Evolutionary conservation across 2,329 filamentous ascomycete genomes (phyloP), one percentile per base, ranked within the genome.

Genomic region (Fonsecaea monophora): DNA sequence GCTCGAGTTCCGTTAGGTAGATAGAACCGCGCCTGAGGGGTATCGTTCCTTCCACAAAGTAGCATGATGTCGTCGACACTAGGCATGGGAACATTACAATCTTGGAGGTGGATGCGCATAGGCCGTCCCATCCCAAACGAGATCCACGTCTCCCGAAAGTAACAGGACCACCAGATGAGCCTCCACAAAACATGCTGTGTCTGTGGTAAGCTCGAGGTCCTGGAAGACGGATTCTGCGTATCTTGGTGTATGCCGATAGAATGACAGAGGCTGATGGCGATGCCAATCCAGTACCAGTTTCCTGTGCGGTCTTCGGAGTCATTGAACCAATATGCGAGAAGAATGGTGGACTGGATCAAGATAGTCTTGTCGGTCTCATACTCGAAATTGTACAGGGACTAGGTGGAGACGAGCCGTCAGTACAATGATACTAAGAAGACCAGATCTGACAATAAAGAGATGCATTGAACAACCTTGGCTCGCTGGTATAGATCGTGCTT

Each of bases 231-330:
- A 6, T 32, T 32, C 42, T 21, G 42, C 2, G 42, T 7, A 21
- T 48, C 42, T 21, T 77, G 77, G 69, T 82, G 80, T 0, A 82
- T 72, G 0, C 81, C 81, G 1, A 81, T 74, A 4, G 78, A 79
- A 25, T 82, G 80, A 10, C 77, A 78, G 3, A 82, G 74, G 32
- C 73, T 76, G 57, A 82, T 78, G 5, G 81, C 79, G 21, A 80
- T 75, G 21, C 81, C 79, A 3, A 76, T 79, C 80, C 81, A 82
- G 62, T 82, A 79, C 81, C 80, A 83, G 0, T 81, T 77, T 15
- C 80, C 77, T 3, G 73, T 76, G 15, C 79, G 75, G 58, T 82
- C 78, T 55, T 82, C 77, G 0, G 76, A 73, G 45, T 79, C 76
- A 0, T 76, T 77, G 54, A 80, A 79, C 75, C 78, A 82, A 61